Evolutionary conservation across 129 eudicot genomes (phyloP), one percentile per base, ranked within the genome.

Genomic region (Glebionis coronaria): DNA sequence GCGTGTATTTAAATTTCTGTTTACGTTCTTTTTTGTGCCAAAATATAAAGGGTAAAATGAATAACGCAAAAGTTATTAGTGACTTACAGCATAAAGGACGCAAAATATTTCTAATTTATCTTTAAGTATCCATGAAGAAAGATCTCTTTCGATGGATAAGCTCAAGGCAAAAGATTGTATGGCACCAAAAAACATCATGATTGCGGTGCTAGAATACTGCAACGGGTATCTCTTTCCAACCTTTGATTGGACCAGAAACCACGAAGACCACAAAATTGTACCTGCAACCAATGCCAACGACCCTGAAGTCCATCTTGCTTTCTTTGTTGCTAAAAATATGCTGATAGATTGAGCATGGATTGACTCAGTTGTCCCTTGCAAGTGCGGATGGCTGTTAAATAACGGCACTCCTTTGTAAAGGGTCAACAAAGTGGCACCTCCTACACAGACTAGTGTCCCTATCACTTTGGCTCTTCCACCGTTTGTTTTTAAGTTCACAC

Each of bases 181-280:
- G 38, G 90, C 87, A 40, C 86, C 82, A 25, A 88, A 82, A 70
- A 63, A 78, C 68, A 84, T 71, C 96, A 88, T 80, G 68, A 88
- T 78, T 3, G 96, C 81, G 18, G 96, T 85, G 82, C 91, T 85
- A 2, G 92, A 76, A 59, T 88, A 88, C 40, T 83, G 82, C 64
- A 73, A 78, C 9, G 92, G 85, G 75, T 82, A 88, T 61, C 63
- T 75, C 69, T 81, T 88, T 31, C 90, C 83, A 25, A 88, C 73
- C 21, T 64, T 61, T 8, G 85, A 44, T 77, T 88, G 96, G 28
- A 88, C 35, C 14, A 81, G 82, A 68, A 80, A 88, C 96, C 96
- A 88, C 2, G 87, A 81, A 29, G 92, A 76, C 92, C 93, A 88
- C 42, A 78, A 57, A 1, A 76, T 12, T 49, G 83, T 79, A 5